A percentile compares a stretch with the other conserved stretches of the same genome.
Evolutionary conservation across 176 grass and related monocot genomes (phyloP).

Genomic region (Phragmites australis): DNA sequence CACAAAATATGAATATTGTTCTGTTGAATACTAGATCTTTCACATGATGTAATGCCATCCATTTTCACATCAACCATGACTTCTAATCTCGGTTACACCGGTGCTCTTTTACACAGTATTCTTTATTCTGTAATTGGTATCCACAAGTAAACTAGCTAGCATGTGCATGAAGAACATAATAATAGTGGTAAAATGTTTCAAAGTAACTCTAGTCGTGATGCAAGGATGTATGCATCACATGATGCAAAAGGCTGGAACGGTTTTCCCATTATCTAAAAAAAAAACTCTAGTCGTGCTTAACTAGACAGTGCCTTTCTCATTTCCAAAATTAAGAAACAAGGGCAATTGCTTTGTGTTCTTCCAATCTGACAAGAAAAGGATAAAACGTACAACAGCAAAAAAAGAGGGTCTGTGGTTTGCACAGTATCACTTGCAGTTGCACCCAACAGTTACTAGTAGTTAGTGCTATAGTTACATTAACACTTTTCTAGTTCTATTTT

Average conservation of each 20-base stretch:
- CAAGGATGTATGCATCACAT: too few species aligned
- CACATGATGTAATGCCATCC: neutral
- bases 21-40: conserved; percentile 13
- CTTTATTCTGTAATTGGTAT: neutral
- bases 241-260: too few species aligned
- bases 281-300: neutral
- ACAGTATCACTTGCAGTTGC: neutral
- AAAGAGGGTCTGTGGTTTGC: neutral
- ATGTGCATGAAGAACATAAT: conserved; percentile 1
- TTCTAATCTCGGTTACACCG: neutral
- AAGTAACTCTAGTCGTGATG: neutral
- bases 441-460: neutral
- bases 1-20: conserved; percentile 14
- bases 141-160: neutral
- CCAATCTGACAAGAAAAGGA: conserved; percentile 4
- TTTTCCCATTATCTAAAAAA: too few species aligned
- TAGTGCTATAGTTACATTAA: neutral
- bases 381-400: neutral
- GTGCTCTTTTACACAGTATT: neutral
- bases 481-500: conserved; percentile 5
- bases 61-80: neutral
- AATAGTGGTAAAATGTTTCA: neutral
- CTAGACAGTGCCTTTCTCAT: neutral
- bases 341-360: neutral
- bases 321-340: neutral